Base-by-base conservation (phyloP, 148 eudicot genomes). In the Linanthus parryae region DNA sequence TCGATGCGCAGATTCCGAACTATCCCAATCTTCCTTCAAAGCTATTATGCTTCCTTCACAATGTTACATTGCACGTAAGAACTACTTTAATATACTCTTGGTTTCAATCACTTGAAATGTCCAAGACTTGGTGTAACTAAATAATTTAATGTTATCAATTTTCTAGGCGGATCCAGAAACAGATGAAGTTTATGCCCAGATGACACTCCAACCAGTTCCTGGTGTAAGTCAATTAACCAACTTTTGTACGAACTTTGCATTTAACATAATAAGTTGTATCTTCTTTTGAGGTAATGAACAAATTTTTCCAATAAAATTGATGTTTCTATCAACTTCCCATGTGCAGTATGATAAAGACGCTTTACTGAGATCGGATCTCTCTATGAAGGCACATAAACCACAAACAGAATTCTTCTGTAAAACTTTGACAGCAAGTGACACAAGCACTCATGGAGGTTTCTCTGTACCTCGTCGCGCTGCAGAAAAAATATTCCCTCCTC, bases 401-500 rank as follows among this genome's bases (percentile, higher is more conserved):
- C 96, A 87, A 49, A 70, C 96, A 6, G 94, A 92, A 16, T 92
- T 84, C 57, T 92, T 92, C 75, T 92, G 99, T 56, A 92, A 92
- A 71, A 88, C 99, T 40, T 73, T 92, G 70, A 92, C 99, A 7
- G 96, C 99, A 26, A 92, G 99, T 80, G 99, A 92, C 69, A 87
- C 96, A 44, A 92, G 99, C 74, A 92, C 99, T 25, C 99, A 92
- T 76, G 99, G 99, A 36, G 99, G 99, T 37, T 92, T 92, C 72
- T 92, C 96, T 44, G 96, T 92, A 25, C 99, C 99, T 47, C 96
- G 99, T 11, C 85, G 99, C 52, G 83, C 99, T 50, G 99, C 99
- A 8, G 99, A 92, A 51, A 92, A 92, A 69, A 84, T 80, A 52
- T 88, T 92, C 69, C 96, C 99, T 27, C 63, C 83, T 57, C 85